phyloP scores from a whole-genome alignment of 2,329 filamentous ascomycete species.

The Coleophoma crateriformis region DNA sequence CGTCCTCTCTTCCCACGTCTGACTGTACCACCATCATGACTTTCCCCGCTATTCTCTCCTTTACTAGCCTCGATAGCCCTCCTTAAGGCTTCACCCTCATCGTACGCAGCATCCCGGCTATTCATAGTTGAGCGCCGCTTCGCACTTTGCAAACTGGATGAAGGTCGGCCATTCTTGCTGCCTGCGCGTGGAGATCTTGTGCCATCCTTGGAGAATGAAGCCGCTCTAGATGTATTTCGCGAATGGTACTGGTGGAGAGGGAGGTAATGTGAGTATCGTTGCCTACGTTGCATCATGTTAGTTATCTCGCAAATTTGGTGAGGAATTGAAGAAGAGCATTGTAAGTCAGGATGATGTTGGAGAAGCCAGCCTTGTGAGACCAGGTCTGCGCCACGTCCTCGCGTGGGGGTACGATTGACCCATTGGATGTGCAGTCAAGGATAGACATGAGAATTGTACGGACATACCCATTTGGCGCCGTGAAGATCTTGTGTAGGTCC shows the following conservation, averaged over 20 bases:
- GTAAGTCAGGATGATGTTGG: slow-evolving; percentile 4
- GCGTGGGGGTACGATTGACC: slow-evolving; percentile 11
- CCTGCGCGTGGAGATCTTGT: slow-evolving; percentile 44
- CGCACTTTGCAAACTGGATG: slow-evolving; percentile 32
- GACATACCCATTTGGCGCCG: slow-evolving; percentile 77
- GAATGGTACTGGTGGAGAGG: slow-evolving; percentile 49
- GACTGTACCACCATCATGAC: slow-evolving; percentile 42
- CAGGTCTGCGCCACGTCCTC: slow-evolving; percentile 26
- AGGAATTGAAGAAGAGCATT: background rate
- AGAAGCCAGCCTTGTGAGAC: slow-evolving; percentile 26
- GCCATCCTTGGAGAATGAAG: slow-evolving; percentile 60
- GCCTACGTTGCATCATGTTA: slow-evolving; percentile 41
- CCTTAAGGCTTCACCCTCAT: slow-evolving; percentile 85
- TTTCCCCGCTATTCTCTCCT: slow-evolving; percentile 49
- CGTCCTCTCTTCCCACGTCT: slow-evolving; percentile 76
- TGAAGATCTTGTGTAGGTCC: slow-evolving; percentile 81
- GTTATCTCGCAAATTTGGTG: slow-evolving; percentile 14
- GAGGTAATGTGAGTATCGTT: slow-evolving; percentile 62
- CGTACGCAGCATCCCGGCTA: slow-evolving; percentile 88
- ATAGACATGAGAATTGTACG: slow-evolving; percentile 14
- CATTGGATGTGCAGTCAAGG: slow-evolving; percentile 14
- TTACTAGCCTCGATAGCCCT: slow-evolving; percentile 94
- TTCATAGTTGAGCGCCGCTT: slow-evolving; percentile 97
- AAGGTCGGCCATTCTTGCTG: slow-evolving; percentile 48
- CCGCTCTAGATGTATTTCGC: slow-evolving; percentile 54